Evolutionary conservation across 257 asterid species (phyloP).

Genomic region (Thymus mandschuricus): DNA sequence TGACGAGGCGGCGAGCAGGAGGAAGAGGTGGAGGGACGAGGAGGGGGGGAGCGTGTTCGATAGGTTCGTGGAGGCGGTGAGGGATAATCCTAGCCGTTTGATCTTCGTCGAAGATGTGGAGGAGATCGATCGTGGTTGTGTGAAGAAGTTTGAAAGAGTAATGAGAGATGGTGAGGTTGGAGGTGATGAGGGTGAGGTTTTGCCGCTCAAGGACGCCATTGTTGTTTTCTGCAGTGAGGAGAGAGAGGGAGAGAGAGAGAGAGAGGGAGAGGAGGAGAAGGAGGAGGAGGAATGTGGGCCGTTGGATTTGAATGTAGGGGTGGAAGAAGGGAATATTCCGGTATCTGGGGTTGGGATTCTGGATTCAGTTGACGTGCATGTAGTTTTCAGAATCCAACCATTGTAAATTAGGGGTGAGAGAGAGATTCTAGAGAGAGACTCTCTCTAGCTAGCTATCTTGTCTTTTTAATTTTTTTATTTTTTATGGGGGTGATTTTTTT

Average conservation of each 20-base stretch:
- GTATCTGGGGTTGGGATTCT: constrained; percentile 37
- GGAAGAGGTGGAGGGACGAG: constrained; percentile 69
- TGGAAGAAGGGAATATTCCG: constrained; percentile 30
- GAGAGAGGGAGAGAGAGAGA: constrained; percentile 17
- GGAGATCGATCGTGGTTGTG: constrained; percentile 42
- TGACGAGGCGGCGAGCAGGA: constrained; percentile 51
- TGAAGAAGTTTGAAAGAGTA: constrained; percentile 51
- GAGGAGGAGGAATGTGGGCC: constrained; percentile 27
- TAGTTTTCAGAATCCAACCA: constrained; percentile 56
- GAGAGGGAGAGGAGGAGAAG: constrained; percentile 12
- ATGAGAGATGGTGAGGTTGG: constrained; percentile 50
- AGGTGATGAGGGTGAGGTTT: constrained; percentile 39
- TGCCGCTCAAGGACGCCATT: constrained; percentile 67
- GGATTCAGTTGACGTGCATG: constrained; percentile 61
- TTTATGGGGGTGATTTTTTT: neutral
- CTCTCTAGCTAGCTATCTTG: neutral
- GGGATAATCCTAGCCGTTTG: constrained; percentile 68
- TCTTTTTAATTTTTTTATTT: neutral
- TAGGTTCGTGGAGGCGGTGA: constrained; percentile 59
- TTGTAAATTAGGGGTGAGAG: constrained; percentile 38
- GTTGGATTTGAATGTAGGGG: constrained; percentile 76
- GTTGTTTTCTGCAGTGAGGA: constrained; percentile 55
- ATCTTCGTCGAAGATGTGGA: constrained; percentile 73
- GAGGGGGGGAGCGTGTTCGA: constrained; percentile 56
- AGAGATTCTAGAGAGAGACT: neutral